Conservation (phyloP, 768 basidiomycete species). For the Boletus vinaceobasis region DNA sequence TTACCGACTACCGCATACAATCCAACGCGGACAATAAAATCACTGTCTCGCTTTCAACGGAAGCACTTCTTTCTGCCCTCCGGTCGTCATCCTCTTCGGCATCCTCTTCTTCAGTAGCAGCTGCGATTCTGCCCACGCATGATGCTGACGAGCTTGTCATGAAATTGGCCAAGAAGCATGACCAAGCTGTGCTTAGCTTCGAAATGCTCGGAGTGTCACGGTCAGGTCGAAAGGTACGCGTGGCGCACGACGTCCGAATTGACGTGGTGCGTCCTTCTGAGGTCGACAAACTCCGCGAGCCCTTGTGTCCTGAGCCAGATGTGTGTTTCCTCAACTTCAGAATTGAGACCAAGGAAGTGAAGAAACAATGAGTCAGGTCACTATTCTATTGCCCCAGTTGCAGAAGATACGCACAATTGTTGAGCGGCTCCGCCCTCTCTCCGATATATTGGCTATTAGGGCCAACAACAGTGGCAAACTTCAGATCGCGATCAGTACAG, state of each 20-base stretch:
- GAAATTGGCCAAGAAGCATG: slow-evolving; percentile 85
- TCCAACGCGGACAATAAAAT: slow-evolving; percentile 84
- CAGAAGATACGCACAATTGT: slow-evolving; percentile 75
- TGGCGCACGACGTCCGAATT: slow-evolving; percentile 79
- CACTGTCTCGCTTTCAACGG: slow-evolving; percentile 66
- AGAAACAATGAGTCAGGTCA: slow-evolving; percentile 47
- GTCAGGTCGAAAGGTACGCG: slow-evolving; percentile 59
- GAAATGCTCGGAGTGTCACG: slow-evolving; percentile 66
- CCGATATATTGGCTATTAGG: slow-evolving; percentile 63
- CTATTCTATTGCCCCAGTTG: slow-evolving; percentile 73
- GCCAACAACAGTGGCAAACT: slow-evolving; percentile 64
- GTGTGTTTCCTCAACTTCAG: slow-evolving; percentile 41
- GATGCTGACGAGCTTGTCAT: slow-evolving; percentile 68
- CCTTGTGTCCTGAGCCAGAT: slow-evolving; percentile 82
- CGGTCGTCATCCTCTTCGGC: slow-evolving; percentile 56
- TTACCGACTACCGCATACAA: slow-evolving; percentile 78
- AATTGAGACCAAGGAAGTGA: neutral
- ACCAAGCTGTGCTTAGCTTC: slow-evolving; percentile 72
- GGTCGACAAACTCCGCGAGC: slow-evolving; percentile 69
- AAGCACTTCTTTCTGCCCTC: slow-evolving; percentile 73
- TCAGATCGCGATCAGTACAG: slow-evolving; percentile 55
- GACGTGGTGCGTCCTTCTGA: slow-evolving; percentile 77
- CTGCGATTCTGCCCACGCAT: slow-evolving; percentile 32
- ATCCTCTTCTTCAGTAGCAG: slow-evolving; percentile 34
- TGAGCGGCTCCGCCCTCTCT: slow-evolving; percentile 68